phyloP scores from a whole-genome alignment of 441 rosid species.

The Kokia cookei region DNA sequence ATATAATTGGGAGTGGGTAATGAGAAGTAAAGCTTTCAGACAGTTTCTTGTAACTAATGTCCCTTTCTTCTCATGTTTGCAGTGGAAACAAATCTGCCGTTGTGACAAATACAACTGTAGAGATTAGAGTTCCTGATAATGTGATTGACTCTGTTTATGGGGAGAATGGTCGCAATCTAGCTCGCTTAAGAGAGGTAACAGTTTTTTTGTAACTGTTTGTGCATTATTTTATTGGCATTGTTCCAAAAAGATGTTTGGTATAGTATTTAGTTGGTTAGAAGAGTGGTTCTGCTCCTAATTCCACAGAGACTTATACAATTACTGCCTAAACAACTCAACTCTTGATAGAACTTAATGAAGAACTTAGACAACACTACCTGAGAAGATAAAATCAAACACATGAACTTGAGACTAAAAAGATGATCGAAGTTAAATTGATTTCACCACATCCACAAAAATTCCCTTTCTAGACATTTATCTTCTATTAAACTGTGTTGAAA shows the following conservation, averaged over 20 bases:
- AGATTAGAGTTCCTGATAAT: conserved; percentile 68
- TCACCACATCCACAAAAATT: background rate
- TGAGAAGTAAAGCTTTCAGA: background rate
- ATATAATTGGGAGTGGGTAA: background rate
- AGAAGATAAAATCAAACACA: background rate
- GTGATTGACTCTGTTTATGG: conserved; percentile 78
- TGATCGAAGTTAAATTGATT: background rate
- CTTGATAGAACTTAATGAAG: background rate
- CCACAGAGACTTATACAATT: background rate
- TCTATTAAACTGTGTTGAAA: background rate
- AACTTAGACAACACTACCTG: background rate
- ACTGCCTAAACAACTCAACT: background rate
- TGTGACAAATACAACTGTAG: conserved; percentile 82
- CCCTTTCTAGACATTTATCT: background rate
- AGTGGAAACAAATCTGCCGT: conserved; percentile 74
- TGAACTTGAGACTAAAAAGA: background rate
- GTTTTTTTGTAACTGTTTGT: background rate
- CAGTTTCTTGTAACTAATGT: background rate
- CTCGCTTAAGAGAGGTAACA: conserved; percentile 78
- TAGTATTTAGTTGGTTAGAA: background rate
- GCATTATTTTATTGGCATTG: background rate
- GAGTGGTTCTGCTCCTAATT: conserved; percentile 1
- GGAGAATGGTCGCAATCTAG: conserved; percentile 67
- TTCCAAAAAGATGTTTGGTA: background rate
- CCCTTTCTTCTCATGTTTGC: conserved; percentile 24